phyloP scores from a whole-genome alignment of 768 basidiomycete species.

The Podaxis mareebaensis region DNA sequence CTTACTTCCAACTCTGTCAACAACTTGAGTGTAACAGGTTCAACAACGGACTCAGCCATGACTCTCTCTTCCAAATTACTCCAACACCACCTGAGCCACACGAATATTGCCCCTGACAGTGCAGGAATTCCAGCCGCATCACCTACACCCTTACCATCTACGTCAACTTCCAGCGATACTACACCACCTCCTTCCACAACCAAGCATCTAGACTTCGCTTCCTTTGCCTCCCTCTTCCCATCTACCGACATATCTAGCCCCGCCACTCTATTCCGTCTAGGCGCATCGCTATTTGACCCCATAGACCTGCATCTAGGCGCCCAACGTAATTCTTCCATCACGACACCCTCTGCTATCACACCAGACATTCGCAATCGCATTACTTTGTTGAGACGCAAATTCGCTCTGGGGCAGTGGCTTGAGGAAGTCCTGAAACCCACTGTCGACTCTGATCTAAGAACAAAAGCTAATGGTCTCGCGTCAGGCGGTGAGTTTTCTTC shows the following conservation, averaged over 20 bases:
- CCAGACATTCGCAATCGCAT: constrained; percentile 66
- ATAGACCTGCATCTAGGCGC: constrained; percentile 64
- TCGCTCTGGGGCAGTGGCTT: constrained; percentile 84
- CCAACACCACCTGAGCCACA: constrained; percentile 74
- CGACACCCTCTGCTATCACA: constrained; percentile 38
- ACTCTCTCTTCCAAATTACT: constrained; percentile 57
- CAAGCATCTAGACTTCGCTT: constrained; percentile 68
- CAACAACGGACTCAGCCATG: constrained; percentile 34
- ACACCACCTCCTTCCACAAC: constrained; percentile 27
- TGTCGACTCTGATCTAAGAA: constrained; percentile 69
- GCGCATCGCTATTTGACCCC: constrained; percentile 84
- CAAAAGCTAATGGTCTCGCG: constrained; percentile 27
- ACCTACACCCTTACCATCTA: constrained; percentile 44
- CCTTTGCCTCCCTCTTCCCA: constrained; percentile 73
- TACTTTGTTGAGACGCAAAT: constrained; percentile 66
- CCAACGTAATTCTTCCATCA: constrained; percentile 18
- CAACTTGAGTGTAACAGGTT: constrained; percentile 10
- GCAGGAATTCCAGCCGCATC: constrained; percentile 69
- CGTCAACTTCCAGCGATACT: constrained; percentile 26
- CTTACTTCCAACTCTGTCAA: constrained; percentile 17
- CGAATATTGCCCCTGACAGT: constrained; percentile 70
- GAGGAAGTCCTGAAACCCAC: constrained; percentile 65
- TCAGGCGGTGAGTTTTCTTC: constrained; percentile 25
- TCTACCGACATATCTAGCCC: constrained; percentile 71
- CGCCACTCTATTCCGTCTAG: constrained; percentile 85